Evolutionary conservation across 371 early-diverging fungal species (phyloP).

Genomic region (Mortierella polycephala): DNA sequence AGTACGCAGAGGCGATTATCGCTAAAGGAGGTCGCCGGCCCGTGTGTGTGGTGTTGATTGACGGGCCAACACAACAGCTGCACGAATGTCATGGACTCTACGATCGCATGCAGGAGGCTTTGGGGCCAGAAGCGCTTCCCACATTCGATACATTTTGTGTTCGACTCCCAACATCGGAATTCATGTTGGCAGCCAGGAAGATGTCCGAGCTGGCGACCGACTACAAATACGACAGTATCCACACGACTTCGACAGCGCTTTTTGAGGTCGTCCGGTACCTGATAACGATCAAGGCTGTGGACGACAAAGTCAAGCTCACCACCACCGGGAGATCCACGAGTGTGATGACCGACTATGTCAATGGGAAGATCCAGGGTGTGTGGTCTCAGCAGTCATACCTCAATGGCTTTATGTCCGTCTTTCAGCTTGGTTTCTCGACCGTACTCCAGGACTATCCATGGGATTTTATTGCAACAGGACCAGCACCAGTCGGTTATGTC

Average conservation of each 20-base stretch:
- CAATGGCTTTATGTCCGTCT: slow-evolving; percentile 31
- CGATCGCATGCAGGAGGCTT: slow-evolving; percentile 8
- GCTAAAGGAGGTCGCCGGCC: neutral
- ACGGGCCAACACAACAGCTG: slow-evolving; percentile 20
- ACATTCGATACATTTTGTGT: slow-evolving; percentile 26
- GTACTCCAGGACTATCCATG: slow-evolving; percentile 26
- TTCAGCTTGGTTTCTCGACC: slow-evolving; percentile 39
- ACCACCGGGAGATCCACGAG: slow-evolving; percentile 24
- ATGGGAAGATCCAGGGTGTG: slow-evolving; percentile 10
- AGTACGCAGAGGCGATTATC: slow-evolving; percentile 28
- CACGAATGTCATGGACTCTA: slow-evolving; percentile 31
- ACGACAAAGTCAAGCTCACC: slow-evolving; percentile 11
- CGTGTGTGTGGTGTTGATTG: slow-evolving; percentile 20
- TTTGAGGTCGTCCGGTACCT: slow-evolving; percentile 18
- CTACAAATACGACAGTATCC: slow-evolving; percentile 31
- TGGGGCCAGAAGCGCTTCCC: slow-evolving; percentile 5
- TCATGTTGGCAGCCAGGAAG: neutral
- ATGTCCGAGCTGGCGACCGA: slow-evolving; percentile 4
- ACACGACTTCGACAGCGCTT: slow-evolving; percentile 19
- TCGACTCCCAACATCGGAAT: slow-evolving; percentile 10
- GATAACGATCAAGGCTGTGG: neutral
- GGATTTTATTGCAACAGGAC: slow-evolving; percentile 24
- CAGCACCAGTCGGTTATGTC: slow-evolving; percentile 23
- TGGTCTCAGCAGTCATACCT: slow-evolving; percentile 43
- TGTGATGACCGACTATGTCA: slow-evolving; percentile 13